Base-by-base conservation (phyloP, 2,329 filamentous ascomycete species). In the Arthroderma sp. region DNA sequence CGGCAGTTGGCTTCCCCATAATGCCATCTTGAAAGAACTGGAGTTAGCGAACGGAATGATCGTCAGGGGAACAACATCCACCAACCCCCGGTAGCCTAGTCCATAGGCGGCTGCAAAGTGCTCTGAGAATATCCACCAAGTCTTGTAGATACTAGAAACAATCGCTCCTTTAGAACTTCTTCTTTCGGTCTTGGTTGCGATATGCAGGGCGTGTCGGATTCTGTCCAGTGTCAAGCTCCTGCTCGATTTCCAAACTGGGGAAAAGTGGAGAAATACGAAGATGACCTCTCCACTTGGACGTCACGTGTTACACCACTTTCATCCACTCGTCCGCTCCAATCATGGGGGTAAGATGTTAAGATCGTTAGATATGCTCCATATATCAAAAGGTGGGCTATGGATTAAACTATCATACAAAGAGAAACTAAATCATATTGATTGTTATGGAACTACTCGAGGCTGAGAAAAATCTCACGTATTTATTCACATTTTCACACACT, bases 1-100 rank as follows among this genome's bases (percentile, higher is more conserved):
- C 41, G 40, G 49, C 47, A 45, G 46, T 43, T 43, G 48, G 49
- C 48, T 55, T 56, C 47, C 52, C 51, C 57, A 59, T 60, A 40
- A 42, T 59, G 49, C 55, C 57, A 42, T 42, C 28, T 42, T 42
- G 36, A 15, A 42, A 9, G 30, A 22, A 32, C 22, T n/a, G 36
- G 22, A 15, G 40, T 42, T 32, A 22, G 40, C 6, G 30, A 42
- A 33, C 29, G 29, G 40, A 38, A 22, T 15, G 29, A 42, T 30
- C 40, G 33, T 30, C n/a, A 34, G 11, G n/a, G n/a, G 31, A 42
- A 11, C 40, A 34, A 30, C 40, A 42, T 30, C 30, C 40, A 33
- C 40, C 39, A 31, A 32, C 29, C 29, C 22, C 15, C 15, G 15
- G 15, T 22, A 22, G 15, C 15, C 15, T 22, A 22, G 15, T 22